phyloP scores from a whole-genome alignment of 305 asterid species.

The Fraxinus baroniana region DNA sequence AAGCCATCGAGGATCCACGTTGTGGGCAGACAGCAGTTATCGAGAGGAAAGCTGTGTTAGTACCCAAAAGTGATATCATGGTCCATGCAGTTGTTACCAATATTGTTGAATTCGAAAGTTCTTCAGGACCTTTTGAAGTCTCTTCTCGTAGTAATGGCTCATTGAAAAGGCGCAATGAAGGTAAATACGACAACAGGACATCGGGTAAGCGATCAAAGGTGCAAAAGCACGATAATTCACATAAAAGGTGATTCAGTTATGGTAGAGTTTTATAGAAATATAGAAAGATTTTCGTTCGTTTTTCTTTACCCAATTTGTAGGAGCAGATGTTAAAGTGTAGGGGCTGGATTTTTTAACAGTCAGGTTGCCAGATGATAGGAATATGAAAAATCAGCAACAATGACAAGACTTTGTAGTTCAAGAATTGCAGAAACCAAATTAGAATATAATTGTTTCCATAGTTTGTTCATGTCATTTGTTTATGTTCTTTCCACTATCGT shows the following conservation, averaged over 20 bases:
- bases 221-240: slow-evolving; percentile 39
- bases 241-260: slow-evolving; percentile 30
- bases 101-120: slow-evolving; percentile 44
- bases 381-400: slow-evolving; percentile 18
- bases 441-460: not conserved
- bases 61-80: slow-evolving; percentile 55
- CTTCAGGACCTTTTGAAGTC: slow-evolving; percentile 25
- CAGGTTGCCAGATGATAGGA: slow-evolving; percentile 28
- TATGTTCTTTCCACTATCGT: not conserved
- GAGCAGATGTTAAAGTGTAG: slow-evolving; percentile 14
- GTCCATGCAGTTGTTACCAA: slow-evolving; percentile 73
- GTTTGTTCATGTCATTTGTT: not conserved
- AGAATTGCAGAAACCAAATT: not conserved
- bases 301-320: not conserved
- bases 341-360: slow-evolving; percentile 33
- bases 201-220: slow-evolving; percentile 62
- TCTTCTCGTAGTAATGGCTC: slow-evolving; percentile 33
- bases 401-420: not conserved
- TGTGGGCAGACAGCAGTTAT: slow-evolving; percentile 73
- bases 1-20: slow-evolving; percentile 48
- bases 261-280: slow-evolving; percentile 29
- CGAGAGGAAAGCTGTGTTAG: slow-evolving; percentile 47
- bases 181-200: slow-evolving; percentile 38
- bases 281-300: slow-evolving; percentile 20
- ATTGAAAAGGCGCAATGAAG: slow-evolving; percentile 45